These are phyloP conservation scores for Metarhizium rileyi DNA, from an alignment of 2,329 filamentous ascomycete species.

Conservation along the genomic window DNA sequence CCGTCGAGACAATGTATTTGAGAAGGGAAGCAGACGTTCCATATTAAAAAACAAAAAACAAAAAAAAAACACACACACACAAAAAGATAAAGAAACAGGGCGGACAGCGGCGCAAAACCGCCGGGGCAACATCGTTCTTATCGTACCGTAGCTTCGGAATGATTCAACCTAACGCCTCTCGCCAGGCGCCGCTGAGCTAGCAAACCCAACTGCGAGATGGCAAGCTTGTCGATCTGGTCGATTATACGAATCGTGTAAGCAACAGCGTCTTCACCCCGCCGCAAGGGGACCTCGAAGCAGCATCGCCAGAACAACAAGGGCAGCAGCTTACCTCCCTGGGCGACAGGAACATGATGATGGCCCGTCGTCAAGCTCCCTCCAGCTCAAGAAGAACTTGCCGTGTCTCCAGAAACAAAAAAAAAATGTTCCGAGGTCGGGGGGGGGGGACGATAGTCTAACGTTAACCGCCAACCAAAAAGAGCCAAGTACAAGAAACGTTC, in stretches of 20 bases:
- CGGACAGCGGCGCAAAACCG: too few relatives aligned
- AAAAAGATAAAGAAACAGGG: too few relatives aligned
- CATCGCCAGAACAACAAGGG: too few relatives aligned
- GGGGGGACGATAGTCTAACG: too few relatives aligned
- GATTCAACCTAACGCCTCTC: slow-evolving; percentile 79
- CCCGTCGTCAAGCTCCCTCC: not conserved
- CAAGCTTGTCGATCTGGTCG: slow-evolving; percentile 82
- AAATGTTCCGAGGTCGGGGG: not conserved
- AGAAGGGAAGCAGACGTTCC: too few relatives aligned
- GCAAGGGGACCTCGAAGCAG: too few relatives aligned
- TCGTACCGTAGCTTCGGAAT: slow-evolving; percentile 72
- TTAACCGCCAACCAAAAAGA: not conserved
- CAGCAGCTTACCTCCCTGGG: slow-evolving; percentile 6
- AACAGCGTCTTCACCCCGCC: too few relatives aligned
- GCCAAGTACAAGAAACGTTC: too few relatives aligned
- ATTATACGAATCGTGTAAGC: slow-evolving; percentile 1
- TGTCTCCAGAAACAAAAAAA: not conserved
- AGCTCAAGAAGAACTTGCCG: not conserved
- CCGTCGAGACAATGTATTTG: too few relatives aligned
- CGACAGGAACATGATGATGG: slow-evolving; percentile 2
- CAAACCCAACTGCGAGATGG: slow-evolving; percentile 78
- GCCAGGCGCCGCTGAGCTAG: slow-evolving; percentile 83
- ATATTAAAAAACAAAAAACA: too few relatives aligned
- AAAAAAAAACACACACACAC: too few relatives aligned
- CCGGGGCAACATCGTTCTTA: not conserved